A percentile compares a stretch with the other conserved stretches of the same genome.
phyloP scores from a whole-genome alignment of 345 rosid species.

The Excoecaria agallocha region DNA sequence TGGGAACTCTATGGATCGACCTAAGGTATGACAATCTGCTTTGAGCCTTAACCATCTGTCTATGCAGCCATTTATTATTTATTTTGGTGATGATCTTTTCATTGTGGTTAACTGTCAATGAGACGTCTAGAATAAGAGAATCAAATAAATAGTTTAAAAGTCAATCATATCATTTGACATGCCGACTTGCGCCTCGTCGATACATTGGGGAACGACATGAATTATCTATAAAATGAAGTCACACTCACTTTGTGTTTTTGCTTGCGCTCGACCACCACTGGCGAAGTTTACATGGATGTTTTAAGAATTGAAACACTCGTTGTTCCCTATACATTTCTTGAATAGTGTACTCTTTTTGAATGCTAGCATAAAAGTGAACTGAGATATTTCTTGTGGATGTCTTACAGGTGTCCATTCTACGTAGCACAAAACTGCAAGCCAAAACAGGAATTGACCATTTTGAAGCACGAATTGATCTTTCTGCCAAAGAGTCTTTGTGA shows the following conservation, averaged over 20 bases:
- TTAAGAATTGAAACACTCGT: no score
- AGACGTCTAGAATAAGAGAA: neutral
- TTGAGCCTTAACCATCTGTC: neutral
- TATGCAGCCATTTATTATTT: neutral
- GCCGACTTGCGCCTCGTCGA: neutral
- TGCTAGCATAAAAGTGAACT: neutral
- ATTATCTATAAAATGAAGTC: neutral
- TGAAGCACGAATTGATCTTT: slow-evolving; percentile 80
- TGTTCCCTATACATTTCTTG: no score
- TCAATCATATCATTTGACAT: neutral
- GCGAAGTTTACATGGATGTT: no score
- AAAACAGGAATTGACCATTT: slow-evolving; percentile 53
- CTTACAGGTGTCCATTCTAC: slow-evolving; percentile 68
- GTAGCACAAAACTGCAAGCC: slow-evolving; percentile 42
- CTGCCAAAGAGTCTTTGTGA: neutral
- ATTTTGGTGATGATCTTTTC: neutral
- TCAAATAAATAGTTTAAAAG: neutral
- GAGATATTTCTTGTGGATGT: neutral
- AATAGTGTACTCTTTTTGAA: neutral
- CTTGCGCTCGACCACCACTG: no score
- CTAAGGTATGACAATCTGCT: slow-evolving; percentile 55
- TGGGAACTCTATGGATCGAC: slow-evolving; percentile 75
- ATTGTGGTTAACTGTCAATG: neutral
- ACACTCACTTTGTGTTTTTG: no score
- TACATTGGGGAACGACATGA: no score